Base-by-base conservation (phyloP, 805 yeast species). In the Komagataella pastoris region DNA sequence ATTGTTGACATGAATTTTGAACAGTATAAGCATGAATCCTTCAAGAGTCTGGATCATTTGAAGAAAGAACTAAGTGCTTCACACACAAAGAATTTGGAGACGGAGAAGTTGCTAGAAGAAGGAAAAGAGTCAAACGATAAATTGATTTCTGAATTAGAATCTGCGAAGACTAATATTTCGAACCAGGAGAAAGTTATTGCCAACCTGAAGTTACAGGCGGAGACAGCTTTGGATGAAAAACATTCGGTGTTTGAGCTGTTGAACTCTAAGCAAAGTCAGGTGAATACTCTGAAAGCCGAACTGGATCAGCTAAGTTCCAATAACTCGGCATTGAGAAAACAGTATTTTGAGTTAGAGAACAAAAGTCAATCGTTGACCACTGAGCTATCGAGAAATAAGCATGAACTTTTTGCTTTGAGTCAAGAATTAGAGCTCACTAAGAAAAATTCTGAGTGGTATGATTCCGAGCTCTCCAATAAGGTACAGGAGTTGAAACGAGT, bases 241-340 rank as follows among this genome's bases (percentile, higher is more conserved):
- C 56, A 61, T 19, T 56, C 59, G 4, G 65, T 67, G 1, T 57
- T 66, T 48, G 70, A 70, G 46, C 52, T 70, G 47, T 51, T 72
- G 8, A 67, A 64, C 49, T 58, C 60, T 45, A 71, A 69, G 53
- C 72, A 70, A 53, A 63, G 61, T 44, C 70, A 71, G 51, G 55
- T 67, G 10, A 61, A 59, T 4, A 61, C 59, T 7, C 56, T 70
- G 6, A 63, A 64, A 40, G 76, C 70, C 51, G 80, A 77, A 50
- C 51, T 75, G 5, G 70, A 67, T 21, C 61, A 68, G n/a, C 56
- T 71, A 17, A 65, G 70, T 17, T 62, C 66, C 44, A 67, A 65
- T 50, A 76, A 70, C 53, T 70, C 66, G 17, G 65, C 73, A 64
- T 58, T 76, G 3, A 72, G 77, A 45, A 54, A 63, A 3, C 71